A percentile compares a stretch with the other conserved stretches of the same genome.
phyloP scores from a whole-genome alignment of 2,329 filamentous ascomycete genomes.

The Claviceps cyperi region DNA sequence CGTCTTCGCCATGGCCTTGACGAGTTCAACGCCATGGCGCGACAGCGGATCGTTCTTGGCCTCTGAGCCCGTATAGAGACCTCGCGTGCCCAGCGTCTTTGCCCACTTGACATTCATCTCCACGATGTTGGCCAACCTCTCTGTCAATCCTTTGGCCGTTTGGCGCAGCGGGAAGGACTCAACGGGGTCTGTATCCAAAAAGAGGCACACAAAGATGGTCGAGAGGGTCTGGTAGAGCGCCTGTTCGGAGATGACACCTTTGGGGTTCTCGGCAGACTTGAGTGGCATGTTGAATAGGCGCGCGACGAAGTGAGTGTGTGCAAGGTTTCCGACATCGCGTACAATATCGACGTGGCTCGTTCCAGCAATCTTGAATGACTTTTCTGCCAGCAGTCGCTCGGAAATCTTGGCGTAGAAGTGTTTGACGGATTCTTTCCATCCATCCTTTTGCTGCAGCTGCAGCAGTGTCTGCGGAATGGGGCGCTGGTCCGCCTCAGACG shows the following conservation, averaged over 20 bases:
- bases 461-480: slow-evolving; percentile 22
- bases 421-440: slow-evolving; percentile 49
- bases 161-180: slow-evolving; percentile 51
- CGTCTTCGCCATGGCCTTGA: slow-evolving; percentile 48
- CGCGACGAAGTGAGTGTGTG: slow-evolving; percentile 49
- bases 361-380: slow-evolving; percentile 44
- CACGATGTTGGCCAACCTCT: slow-evolving; percentile 45
- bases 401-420: slow-evolving; percentile 52
- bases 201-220: slow-evolving; percentile 50
- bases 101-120: slow-evolving; percentile 51
- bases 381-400: slow-evolving; percentile 45
- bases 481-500: background rate
- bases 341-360: slow-evolving; percentile 54
- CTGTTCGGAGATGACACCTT: slow-evolving; percentile 40
- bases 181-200: slow-evolving; percentile 50
- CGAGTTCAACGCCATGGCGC: slow-evolving; percentile 49
- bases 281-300: slow-evolving; percentile 51
- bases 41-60: slow-evolving; percentile 40
- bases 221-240: slow-evolving; percentile 49
- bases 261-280: slow-evolving; percentile 45
- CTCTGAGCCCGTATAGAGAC: slow-evolving; percentile 35
- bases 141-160: slow-evolving; percentile 39
- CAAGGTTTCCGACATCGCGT: slow-evolving; percentile 54
- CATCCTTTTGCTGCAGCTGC: slow-evolving; percentile 46
- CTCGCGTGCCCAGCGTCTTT: slow-evolving; percentile 21